Evolutionary conservation across 495 filamentous ascomycete genomes (phyloP).

Genomic region (Neurospora tetraspora): DNA sequence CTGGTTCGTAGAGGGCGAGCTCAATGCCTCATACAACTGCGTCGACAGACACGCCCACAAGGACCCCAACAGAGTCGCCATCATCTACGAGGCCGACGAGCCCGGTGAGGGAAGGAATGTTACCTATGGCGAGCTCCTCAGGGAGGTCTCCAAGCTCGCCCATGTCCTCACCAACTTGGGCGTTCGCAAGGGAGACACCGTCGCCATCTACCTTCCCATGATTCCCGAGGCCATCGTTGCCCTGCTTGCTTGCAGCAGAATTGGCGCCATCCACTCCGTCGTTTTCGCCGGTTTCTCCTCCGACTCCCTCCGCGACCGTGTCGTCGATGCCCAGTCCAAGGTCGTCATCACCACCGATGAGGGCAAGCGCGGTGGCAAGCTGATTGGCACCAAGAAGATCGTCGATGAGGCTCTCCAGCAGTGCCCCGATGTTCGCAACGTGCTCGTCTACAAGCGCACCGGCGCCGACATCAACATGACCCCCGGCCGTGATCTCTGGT

Average conservation of each 20-base stretch:
- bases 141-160: slow-evolving; percentile 79
- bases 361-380: slow-evolving; percentile 93
- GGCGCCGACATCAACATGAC: slow-evolving; percentile 90
- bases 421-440: slow-evolving; percentile 80
- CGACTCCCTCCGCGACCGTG: slow-evolving; percentile 92
- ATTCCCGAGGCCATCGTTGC: slow-evolving; percentile 91
- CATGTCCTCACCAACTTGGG: slow-evolving; percentile 87
- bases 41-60: slow-evolving; percentile 93
- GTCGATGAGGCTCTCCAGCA: slow-evolving; percentile 97
- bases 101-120: slow-evolving; percentile 76
- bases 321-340: slow-evolving; percentile 78
- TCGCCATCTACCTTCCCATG: slow-evolving; percentile 98
- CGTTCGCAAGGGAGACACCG: slow-evolving; percentile 94
- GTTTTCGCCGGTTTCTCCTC: slow-evolving; percentile 98
- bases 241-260: slow-evolving; percentile 82
- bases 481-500: slow-evolving; percentile 84
- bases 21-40: slow-evolving; percentile 97
- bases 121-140: slow-evolving; percentile 87
- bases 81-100: slow-evolving; percentile 98
- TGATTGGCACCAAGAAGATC: slow-evolving; percentile 98
- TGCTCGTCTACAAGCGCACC: slow-evolving; percentile 90
- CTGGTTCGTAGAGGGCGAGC: slow-evolving; percentile 89
- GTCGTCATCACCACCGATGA: slow-evolving; percentile 96
- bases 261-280: slow-evolving; percentile 95
- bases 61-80: slow-evolving; percentile 82